These are phyloP conservation scores for Astragalus glycyphyllos DNA, from an alignment of 306 rosid genomes.

Conservation along the genomic window DNA sequence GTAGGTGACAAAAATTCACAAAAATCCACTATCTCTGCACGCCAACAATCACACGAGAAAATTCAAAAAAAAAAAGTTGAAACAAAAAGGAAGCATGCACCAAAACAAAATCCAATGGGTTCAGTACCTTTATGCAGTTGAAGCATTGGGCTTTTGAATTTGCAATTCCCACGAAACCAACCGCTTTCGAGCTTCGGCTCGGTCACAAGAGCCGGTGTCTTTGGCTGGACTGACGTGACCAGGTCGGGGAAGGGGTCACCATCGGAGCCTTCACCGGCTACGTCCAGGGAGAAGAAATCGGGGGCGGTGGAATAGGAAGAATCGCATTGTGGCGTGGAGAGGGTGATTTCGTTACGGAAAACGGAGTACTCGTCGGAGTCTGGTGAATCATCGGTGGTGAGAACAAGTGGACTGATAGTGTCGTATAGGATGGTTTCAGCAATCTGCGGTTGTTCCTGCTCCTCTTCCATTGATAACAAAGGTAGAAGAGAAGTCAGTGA, in stretches of 20 bases:
- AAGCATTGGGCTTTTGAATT: slow-evolving; percentile 88
- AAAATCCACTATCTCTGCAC: slow-evolving; percentile 86
- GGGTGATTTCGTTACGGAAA: slow-evolving; percentile 75
- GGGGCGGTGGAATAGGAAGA: slow-evolving; percentile 45
- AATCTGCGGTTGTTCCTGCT: neutral
- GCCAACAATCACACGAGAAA: slow-evolving; percentile 9
- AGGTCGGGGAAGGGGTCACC: slow-evolving; percentile 34
- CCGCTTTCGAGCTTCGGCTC: slow-evolving; percentile 76
- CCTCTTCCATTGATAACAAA: slow-evolving; percentile 52
- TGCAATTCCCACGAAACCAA: slow-evolving; percentile 83
- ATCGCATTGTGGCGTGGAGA: slow-evolving; percentile 50
- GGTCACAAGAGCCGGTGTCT: slow-evolving; percentile 53
- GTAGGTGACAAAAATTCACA: slow-evolving; percentile 94
- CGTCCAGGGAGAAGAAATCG: slow-evolving; percentile 83
- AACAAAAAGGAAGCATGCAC: neutral
- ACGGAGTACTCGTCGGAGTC: slow-evolving; percentile 62
- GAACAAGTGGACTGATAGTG: slow-evolving; percentile 59
- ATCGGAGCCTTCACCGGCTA: slow-evolving; percentile 47
- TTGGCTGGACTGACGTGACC: slow-evolving; percentile 40
- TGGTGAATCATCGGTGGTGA: slow-evolving; percentile 39
- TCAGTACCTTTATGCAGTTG: slow-evolving; percentile 89
- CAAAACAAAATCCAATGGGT: slow-evolving; percentile 10
- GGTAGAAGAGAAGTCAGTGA: neutral
- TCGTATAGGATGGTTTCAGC: slow-evolving; percentile 57
- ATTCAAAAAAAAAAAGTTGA: neutral